phyloP scores from a whole-genome alignment of 306 rosid genomes.

The Fagus sylvatica region DNA sequence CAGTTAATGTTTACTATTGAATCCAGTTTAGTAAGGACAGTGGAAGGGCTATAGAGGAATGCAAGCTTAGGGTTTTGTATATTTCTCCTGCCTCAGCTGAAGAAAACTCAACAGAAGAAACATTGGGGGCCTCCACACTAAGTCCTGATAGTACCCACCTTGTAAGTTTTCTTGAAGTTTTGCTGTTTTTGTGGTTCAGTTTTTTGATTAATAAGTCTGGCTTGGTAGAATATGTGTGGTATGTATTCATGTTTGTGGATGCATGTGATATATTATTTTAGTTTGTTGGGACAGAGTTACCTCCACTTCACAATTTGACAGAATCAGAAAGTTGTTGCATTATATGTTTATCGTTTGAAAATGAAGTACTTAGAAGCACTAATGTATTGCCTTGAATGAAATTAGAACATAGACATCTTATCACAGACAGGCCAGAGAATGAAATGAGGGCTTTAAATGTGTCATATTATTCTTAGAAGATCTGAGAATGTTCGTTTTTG shows the following conservation, averaged over 20 bases:
- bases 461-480: not conserved
- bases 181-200: slow-evolving; percentile 16
- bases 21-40: slow-evolving; percentile 80
- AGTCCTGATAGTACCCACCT: slow-evolving; percentile 44
- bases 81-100: slow-evolving; percentile 41
- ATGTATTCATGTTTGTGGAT: not conserved
- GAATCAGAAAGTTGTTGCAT: not conserved
- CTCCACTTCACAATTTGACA: not conserved
- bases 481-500: too few species aligned
- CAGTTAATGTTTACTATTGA: slow-evolving; percentile 15
- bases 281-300: not conserved
- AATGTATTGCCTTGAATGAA: not conserved
- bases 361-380: not conserved
- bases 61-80: slow-evolving; percentile 81
- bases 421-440: not conserved
- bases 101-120: slow-evolving; percentile 69
- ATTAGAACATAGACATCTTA: not conserved
- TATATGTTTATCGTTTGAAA: not conserved
- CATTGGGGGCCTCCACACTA: slow-evolving; percentile 39
- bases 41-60: slow-evolving; percentile 76
- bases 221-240: not conserved
- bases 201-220: not conserved
- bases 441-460: not conserved
- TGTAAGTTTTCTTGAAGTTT: slow-evolving; percentile 49
- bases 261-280: not conserved